Percentiles rank a stretch among this genome's conserved stretches.
These are phyloP conservation scores for Curvularia lunata DNA, from an alignment of 2,329 filamentous ascomycete species.

Conservation along the genomic window DNA sequence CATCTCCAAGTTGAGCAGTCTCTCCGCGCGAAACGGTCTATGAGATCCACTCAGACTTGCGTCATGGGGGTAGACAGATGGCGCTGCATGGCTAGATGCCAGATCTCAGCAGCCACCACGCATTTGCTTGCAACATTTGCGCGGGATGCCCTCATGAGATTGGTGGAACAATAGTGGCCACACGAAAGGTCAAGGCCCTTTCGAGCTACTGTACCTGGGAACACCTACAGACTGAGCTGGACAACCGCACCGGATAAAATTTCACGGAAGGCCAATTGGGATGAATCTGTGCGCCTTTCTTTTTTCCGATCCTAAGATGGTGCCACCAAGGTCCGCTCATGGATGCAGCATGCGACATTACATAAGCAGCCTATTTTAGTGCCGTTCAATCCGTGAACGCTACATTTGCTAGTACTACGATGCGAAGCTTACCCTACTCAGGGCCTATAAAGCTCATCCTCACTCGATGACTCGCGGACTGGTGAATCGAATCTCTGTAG, in stretches of 20 bases:
- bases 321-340: background rate
- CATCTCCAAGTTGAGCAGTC: conserved; percentile 19
- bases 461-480: background rate
- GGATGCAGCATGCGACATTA: background rate
- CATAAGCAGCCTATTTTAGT: background rate
- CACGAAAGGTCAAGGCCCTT: conserved; percentile 1
- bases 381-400: background rate
- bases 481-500: background rate
- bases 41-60: conserved; percentile 16
- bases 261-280: background rate
- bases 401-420: background rate
- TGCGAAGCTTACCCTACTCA: background rate
- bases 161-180: conserved; percentile 16
- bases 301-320: background rate
- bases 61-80: conserved; percentile 4
- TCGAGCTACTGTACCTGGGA: background rate
- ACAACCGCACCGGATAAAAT: background rate
- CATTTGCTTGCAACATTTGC: background rate
- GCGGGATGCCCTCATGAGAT: background rate
- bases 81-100: background rate
- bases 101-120: conserved; percentile 9
- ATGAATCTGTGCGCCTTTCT: background rate
- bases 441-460: background rate
- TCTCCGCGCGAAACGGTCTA: conserved; percentile 9
- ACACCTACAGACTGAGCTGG: background rate